Evolutionary conservation across 495 filamentous ascomycete species (phyloP), one percentile per base, ranked within the genome.

Genomic region (Penicillium ucsense): DNA sequence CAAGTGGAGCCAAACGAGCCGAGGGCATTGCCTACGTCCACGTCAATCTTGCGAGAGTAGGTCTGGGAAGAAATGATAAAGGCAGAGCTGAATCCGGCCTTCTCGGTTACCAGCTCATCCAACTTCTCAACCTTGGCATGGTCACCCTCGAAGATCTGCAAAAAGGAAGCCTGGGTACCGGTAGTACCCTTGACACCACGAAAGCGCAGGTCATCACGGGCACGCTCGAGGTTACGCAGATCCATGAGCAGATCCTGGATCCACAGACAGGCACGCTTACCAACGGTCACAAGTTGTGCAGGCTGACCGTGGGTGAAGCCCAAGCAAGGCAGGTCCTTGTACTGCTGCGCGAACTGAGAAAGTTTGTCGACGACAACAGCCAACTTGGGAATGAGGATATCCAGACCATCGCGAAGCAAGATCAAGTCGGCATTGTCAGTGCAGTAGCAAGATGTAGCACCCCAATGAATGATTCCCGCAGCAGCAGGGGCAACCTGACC

Each of bases 341-440:
- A 82, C 65, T 90, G 56, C 46, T 83, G 55, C 35, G 90, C 85
- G 62, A 96, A 96, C 5, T 74, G 55, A 38, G 80, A 73, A 35
- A 96, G 75, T 63, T 91, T 92, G 50, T 83, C 70, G 50, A 97
- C 85, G 48, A 92, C 84, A 37, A 77, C 87, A 10, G 91, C 90
- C 2, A 97, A 70, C 68, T 94, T 95, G 38, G 84, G 85, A 10
- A 94, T 78, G 5, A 95, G 63, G 45, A 94, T 73, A 58, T 90
- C 80, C 29, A 95, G 71, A 40, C 71, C 80, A 43, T 89, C 79
- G 4, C 83, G 74, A 46, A 90, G 70, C 61, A 95, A 81, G 55
- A 95, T 91, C 39, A 95, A 66, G 55, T 97, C 91, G 30, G 86
- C 83, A 52, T 95, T 95, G 61, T 97, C 91, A 41, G 86, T 90